These are phyloP conservation scores for Lachancea cidri DNA, from an alignment of 805 yeast species.

Conservation along the genomic window DNA sequence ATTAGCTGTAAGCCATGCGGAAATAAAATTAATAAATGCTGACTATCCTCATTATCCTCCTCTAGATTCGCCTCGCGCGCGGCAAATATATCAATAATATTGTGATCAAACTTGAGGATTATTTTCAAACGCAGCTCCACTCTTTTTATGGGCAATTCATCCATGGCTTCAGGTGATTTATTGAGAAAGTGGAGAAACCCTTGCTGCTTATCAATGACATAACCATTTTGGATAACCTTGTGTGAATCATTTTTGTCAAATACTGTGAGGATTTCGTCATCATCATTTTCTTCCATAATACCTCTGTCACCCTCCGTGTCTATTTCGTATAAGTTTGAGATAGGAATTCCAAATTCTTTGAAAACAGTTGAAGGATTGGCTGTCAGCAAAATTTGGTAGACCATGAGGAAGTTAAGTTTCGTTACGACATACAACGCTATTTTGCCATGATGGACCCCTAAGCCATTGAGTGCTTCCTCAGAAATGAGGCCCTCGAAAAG, in stretches of 20 bases:
- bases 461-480: not conserved
- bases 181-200: constrained; percentile 25
- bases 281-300: constrained; percentile 18
- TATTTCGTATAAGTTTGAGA: constrained; percentile 12
- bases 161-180: constrained; percentile 17
- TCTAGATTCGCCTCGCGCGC: constrained; percentile 16
- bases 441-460: constrained; percentile 15
- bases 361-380: constrained; percentile 18
- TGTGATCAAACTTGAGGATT: constrained; percentile 31
- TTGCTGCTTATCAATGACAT: constrained; percentile 26
- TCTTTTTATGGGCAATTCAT: constrained; percentile 29
- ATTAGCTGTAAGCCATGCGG: constrained; percentile 29
- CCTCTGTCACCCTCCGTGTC: constrained; percentile 15
- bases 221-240: constrained; percentile 33
- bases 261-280: constrained; percentile 31
- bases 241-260: constrained; percentile 26
- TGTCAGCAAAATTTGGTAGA: constrained; percentile 27
- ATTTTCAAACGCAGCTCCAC: constrained; percentile 29
- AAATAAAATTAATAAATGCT: constrained; percentile 24
- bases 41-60: constrained; percentile 18
- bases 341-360: constrained; percentile 30
- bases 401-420: constrained; percentile 24
- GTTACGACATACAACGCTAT: constrained; percentile 28
- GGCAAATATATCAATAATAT: constrained; percentile 25
- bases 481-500: constrained; percentile 19